Evolutionary conservation across 2,329 filamentous ascomycete genomes (phyloP), one percentile per base, ranked within the genome.

Genomic region (Aspergillus oerlinghausenensis): DNA sequence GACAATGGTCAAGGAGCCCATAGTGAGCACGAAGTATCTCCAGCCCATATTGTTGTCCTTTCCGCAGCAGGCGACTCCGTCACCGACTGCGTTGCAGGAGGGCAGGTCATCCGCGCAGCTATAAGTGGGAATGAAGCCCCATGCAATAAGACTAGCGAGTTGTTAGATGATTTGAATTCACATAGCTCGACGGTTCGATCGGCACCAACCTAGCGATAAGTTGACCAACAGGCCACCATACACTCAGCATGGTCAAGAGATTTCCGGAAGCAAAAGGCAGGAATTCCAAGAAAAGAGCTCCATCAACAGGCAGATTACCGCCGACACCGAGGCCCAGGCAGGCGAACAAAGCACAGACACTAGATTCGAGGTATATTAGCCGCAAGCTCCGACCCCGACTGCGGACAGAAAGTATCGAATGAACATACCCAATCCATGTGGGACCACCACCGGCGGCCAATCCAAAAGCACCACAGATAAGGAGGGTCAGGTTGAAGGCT

Each of bases 211-310:
- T 74, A 51, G 88, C 85, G 55, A 88, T 81, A 7, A 95, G 79
- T 68, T 94, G 89, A 5, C 90, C 91, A 19, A 95, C 75, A 0
- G 90, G 89, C 90, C 91, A 96, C 88, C 89, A 94, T 7, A 92
- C 83, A 6, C 88, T 91, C n/a, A 95, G 79, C 50, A 93, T 79
- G 0, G 90, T 94, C 29, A 94, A 77, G 14, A 94, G 80, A 32
- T 85, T 84, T 60, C 85, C 86, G n/a, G 85, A 88, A 0, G 86
- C 83, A 56, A 88, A 86, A 0, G 91, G 91, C 0, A 95, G 76
- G 62, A 93, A 93, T 67, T 96, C 91, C 40, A 95, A 80, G 70
- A 95, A 94, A 2, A 94, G 77, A 0, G 90, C 88, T 40, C 89
- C 88, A 69, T 93, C 89, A 1, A 93, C 88, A 1, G 88, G 88